Base-by-base conservation (phyloP, 441 rosid species). In the Syzygium malaccense region DNA sequence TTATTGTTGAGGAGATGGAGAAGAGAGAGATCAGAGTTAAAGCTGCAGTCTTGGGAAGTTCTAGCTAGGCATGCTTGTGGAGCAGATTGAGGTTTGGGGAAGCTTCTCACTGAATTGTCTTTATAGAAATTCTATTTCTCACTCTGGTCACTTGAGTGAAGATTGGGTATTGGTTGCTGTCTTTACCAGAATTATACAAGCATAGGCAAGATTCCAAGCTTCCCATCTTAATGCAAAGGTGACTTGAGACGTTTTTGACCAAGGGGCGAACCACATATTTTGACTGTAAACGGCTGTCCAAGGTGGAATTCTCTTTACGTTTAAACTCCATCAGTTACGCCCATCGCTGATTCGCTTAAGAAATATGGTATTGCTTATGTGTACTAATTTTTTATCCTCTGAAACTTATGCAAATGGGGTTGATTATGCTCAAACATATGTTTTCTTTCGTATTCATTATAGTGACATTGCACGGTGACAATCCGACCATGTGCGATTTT, bases 1-100 rank as follows among this genome's bases (percentile, higher is more conserved):
- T 94, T 92, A 95, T 95, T 75, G 90, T 96, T 89, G 96, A 93
- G 94, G 96, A 94, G 86, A 96, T 96, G 96, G 92, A 88, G 91
- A 96, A 96, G 92, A 95, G 96, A 91, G 90, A 92, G 26, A 33
- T 97, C 87, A 90, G 88, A 80, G 88, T 95, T 90, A 94, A 45
- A 93, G 88, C 89, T 79, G 88, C 90, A 89, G 57, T 87, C 89
- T 89, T 96, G 98, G 99, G 93, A 91, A 91, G 93, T 87, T 88
- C 90, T 96, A 60, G 86, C 96, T 78, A 91, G 88, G 88, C 91
- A 87, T 90, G 89, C 91, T 90, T 93, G 93, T 86, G 87, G 87
- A 60, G 89, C 75, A 28, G 92, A 91, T 89, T 53, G 83, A 75
- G 83, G 18, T 23, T 51, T 18, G 0, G 7, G 23, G 83, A n/a